Evolutionary conservation across 192 early-diverging fungal species (phyloP).

Genomic region (Coemansia sp.): DNA sequence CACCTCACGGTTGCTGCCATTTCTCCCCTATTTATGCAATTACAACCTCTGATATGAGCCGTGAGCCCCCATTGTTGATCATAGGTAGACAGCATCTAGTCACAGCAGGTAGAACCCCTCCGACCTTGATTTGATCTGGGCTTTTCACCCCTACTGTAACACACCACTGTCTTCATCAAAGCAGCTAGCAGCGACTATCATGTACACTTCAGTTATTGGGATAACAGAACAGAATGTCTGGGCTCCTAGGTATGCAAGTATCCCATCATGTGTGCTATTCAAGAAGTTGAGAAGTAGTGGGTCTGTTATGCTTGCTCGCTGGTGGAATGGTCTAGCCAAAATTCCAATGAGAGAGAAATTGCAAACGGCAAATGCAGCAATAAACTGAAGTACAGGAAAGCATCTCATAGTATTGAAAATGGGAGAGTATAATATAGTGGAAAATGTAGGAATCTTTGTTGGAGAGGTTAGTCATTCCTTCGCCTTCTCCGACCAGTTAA

Average conservation of each 20-base stretch:
- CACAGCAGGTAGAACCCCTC: too few species aligned
- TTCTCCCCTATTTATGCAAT: too few species aligned
- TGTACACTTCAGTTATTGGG: not conserved
- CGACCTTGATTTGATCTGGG: too few species aligned
- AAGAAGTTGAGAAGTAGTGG: not conserved
- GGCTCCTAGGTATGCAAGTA: not conserved
- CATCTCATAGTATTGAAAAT: not conserved
- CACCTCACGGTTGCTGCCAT: too few species aligned
- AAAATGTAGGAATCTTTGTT: too few species aligned
- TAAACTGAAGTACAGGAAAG: not conserved
- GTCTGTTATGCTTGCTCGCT: not conserved
- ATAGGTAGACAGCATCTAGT: too few species aligned
- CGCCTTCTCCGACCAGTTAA: not conserved
- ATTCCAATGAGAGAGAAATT: not conserved
- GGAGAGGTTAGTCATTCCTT: too few species aligned
- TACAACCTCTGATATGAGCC: too few species aligned
- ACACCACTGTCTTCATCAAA: too few species aligned
- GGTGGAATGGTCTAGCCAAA: not conserved
- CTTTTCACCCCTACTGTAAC: too few species aligned
- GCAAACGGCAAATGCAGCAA: not conserved
- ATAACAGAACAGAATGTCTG: constrained; percentile 15
- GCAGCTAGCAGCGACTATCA: constrained; percentile 13
- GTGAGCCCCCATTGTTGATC: too few species aligned
- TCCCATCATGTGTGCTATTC: not conserved
- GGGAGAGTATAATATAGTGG: not conserved